Evolutionary conservation across 116 monocot genomes (phyloP), one percentile per base, ranked within the genome.

Genomic region (Trichopus zeylanicus): DNA sequence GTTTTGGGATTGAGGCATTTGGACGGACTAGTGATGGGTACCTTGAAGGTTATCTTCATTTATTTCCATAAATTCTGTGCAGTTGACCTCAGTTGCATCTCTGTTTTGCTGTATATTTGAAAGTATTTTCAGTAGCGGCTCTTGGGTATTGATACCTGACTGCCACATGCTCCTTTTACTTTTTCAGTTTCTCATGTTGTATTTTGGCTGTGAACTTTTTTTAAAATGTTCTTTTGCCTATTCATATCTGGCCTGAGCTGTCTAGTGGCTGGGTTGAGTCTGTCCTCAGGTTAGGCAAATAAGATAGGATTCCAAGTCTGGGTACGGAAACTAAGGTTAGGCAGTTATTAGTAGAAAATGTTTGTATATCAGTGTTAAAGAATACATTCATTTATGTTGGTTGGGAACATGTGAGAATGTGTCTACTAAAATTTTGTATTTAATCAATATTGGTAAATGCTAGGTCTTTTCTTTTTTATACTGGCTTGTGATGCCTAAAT

Each of bases 11-110:
- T 80, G 13, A 81, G 73, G 54, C 61, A 78, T 78, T 66, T 97
- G 27, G 97, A 97, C 70, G 97, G 97, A 56, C 46, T 91, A 26
- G 87, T 84, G 57, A 70, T 80, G 18, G 91, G 84, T 26, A 97
- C 91, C 35, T 62, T 87, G 29, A 97, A 97, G 83, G 95, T 95
- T 25, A n/a, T n/a, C 21, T 20, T 51, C 23, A 10, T 61, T 64
- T 51, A 33, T 33, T 32, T 46, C 4, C 25, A 39, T 38, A 25
- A 27, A 16, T 25, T 37, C 25, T 15, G 25, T 24, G 12, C 29
- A 54, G 16, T 42, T 4, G n/a, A n/a, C 42, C 13, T 42, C 16
- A 42, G 1, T 42, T 42, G 13, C n/a, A 13, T 13, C 42, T 42
- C n/a, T 42, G 2, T 13, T n/a, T 15, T 42, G 13, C 42, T 42